Evolutionary conservation across 176 grass and related monocot species (phyloP), one percentile per base, ranked within the genome.

Genomic region (Oryza longistaminata): DNA sequence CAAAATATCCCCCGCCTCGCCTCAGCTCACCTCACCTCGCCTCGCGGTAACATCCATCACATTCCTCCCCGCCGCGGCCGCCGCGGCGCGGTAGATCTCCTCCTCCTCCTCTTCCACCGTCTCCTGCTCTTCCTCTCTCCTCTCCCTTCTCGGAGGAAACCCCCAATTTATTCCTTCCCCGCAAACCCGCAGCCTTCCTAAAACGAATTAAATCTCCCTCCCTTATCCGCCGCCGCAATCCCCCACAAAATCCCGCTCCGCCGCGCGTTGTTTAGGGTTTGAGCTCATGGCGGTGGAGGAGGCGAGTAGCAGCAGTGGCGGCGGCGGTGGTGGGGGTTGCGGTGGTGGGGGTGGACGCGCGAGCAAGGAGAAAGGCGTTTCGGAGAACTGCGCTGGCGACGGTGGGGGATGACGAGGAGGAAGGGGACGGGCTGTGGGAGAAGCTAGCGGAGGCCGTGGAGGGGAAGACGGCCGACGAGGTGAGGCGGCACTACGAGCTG

Each of bases 361-460:
- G 92, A 90, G 72, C 89, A 97, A 97, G 73, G 94, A 97, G 85
- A 97, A 97, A 97, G 89, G 92, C 85, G 6, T 97, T 97, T 74
- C n/a, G n/a, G 94, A 97, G 82, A 94, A 94, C 85, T n/a, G 89
- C 89, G 25, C 71, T 97, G 8, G 94, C 91, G 0, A 90, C 83
- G 45, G 17, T 74, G 50, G 77, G 64, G 10, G 70, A 67, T 6
- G 53, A 58, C 45, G 83, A 86, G 33, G 89, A 86, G 66, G 82
- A 95, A 10, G 85, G 76, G 33, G 34, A 74, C 26, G 82, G 65
- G 7, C 53, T 83, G 90, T 95, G 91, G 96, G 89, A 95, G 43
- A 84, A 71, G 48, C 87, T 95, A 61, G 89, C 87, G 14, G 89
- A 76, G 26, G 90, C 79, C 43, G 89, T 98, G 25, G 79, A 86